Evolutionary conservation across 2,329 filamentous ascomycete species (phyloP), one percentile per base, ranked within the genome.

Genomic region (Samsoniella hepiali): DNA sequence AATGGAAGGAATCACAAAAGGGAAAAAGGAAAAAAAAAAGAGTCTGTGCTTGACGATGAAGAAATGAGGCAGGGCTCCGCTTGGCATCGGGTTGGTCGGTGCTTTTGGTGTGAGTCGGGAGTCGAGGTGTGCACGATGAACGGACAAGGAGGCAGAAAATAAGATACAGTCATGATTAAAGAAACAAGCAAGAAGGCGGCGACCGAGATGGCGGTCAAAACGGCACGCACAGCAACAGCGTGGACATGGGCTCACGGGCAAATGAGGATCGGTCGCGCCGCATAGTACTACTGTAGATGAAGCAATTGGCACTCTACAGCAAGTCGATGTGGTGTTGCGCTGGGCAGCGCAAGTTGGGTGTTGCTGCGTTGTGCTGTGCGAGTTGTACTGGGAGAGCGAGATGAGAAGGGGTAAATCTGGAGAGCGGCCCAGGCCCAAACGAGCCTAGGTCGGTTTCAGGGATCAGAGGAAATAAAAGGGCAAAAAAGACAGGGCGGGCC

Each of bases 381-480:
- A 59, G 40, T 22, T 40, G 38, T 7, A 9, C 6, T 29, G 13
- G 44, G 6, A 50, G 36, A 29, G 58, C 36, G 50, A 62, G 40
- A 62, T 62, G 49, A 61, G 11, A 59, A 62, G 58, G 58, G 58
- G 58, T 45, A 11, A 55, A 54, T 54, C 50, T 62, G 58, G 58
- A 9, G 47, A 55, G 15, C 7, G n/a, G 13, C 2, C 38, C 7
- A 45, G 32, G 13, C 58, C 50, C 5, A 62, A 55, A 38, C 8
- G n/a, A 47, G 49, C 11, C 29, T 62, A 47, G 40, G 2, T 10
- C 13, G n/a, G 58, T 62, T 62, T 55, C 58, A 62, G 50, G 49
- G 50, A 55, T 45, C 49, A 27, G 29, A 54, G 38, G 27, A 56
- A 40, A 29, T 29, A 27, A 27, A 40, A 40, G n/a, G 22, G 29